These are phyloP conservation scores for Fistulifera pelliculosa DNA, from an alignment of 108 stramenopile genomes.

Conservation along the genomic window DNA sequence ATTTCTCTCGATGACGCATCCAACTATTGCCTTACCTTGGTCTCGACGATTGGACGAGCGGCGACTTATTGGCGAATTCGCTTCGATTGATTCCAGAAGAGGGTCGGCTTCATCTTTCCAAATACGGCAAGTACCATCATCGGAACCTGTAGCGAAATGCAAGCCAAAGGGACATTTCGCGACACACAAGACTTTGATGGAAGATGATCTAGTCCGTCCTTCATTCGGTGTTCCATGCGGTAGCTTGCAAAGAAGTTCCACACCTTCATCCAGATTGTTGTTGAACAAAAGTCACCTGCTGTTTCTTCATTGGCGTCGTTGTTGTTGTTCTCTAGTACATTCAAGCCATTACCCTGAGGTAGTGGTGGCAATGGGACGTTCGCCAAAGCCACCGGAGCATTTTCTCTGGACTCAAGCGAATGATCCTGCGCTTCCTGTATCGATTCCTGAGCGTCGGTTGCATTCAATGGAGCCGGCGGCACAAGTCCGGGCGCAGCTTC, in stretches of 20 bases:
- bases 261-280: conserved; percentile 65
- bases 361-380: conserved; percentile 23
- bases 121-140: conserved; percentile 83
- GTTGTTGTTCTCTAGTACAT: conserved; percentile 10
- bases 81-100: conserved; percentile 37
- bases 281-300: conserved; percentile 64
- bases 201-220: conserved; percentile 37
- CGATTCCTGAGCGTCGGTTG: not conserved
- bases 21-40: no score
- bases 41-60: no score
- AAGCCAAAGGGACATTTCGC: conserved; percentile 74
- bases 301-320: conserved; percentile 14
- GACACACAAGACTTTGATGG: conserved; percentile 82
- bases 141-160: conserved; percentile 82
- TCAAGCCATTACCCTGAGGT: conserved; percentile 8
- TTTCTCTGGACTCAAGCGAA: conserved; percentile 9
- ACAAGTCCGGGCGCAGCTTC: not conserved
- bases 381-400: conserved; percentile 20
- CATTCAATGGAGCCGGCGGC: not conserved
- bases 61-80: not conserved
- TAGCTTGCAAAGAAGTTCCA: conserved; percentile 48
- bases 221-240: conserved; percentile 53
- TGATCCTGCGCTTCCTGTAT: conserved; percentile 15
- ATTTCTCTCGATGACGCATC: not conserved
- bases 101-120: conserved; percentile 68